Evolutionary conservation across 2,329 filamentous ascomycete genomes (phyloP).

Genomic region (Hypoxylon sp.): DNA sequence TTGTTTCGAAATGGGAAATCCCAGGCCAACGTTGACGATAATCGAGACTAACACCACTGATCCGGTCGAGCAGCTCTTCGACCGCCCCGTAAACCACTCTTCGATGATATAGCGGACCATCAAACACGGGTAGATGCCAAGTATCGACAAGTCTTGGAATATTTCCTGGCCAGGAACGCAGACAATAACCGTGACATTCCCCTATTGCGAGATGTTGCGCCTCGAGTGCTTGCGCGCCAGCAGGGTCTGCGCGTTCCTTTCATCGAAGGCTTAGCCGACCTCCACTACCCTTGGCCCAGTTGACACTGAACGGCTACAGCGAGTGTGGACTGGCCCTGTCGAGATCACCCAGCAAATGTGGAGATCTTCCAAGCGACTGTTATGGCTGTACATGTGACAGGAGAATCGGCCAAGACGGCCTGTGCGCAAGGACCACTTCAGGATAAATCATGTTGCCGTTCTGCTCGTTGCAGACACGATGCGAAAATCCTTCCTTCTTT

Average conservation of each 20-base stretch:
- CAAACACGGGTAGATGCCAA: neutral
- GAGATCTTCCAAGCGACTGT: too few relatives aligned
- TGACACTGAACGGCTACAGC: neutral
- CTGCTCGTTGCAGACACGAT: too few relatives aligned
- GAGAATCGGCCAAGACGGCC: too few relatives aligned
- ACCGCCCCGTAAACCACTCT: neutral
- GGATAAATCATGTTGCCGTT: too few relatives aligned
- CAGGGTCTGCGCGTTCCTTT: neutral
- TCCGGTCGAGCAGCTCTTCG: neutral
- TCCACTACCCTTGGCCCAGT: neutral
- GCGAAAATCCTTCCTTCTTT: too few relatives aligned
- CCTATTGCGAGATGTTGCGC: neutral
- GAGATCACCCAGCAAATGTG: too few relatives aligned
- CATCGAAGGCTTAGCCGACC: neutral
- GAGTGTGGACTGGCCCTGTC: neutral
- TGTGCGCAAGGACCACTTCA: too few relatives aligned
- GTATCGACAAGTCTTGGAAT: neutral
- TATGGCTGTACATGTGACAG: too few relatives aligned
- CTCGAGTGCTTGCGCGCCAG: neutral
- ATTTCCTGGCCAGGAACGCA: neutral
- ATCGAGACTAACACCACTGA: neutral
- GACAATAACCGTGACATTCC: neutral
- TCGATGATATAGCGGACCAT: neutral
- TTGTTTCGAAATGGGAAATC: neutral
- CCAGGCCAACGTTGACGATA: neutral